phyloP scores from a whole-genome alignment of 1,284 basidiomycete genomes.

The Amylostereum areolatum region DNA sequence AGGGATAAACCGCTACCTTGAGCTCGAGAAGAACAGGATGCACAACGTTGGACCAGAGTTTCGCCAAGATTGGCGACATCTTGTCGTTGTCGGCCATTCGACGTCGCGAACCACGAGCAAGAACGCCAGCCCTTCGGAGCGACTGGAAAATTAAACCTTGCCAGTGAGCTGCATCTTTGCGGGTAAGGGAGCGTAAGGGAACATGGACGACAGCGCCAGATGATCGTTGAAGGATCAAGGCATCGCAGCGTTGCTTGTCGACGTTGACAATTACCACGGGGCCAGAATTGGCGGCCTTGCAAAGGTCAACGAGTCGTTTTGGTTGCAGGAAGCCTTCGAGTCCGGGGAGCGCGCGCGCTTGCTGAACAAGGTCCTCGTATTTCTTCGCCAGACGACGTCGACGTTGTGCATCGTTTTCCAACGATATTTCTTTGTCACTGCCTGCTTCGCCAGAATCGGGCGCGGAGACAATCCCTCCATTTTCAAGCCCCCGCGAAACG shows the following conservation, averaged over 20 bases:
- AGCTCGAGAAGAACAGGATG: too few species aligned
- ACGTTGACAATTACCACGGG: neutral
- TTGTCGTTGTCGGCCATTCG: too few species aligned
- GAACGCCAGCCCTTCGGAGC: too few species aligned
- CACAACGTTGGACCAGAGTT: too few species aligned
- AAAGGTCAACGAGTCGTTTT: neutral
- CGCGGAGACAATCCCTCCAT: neutral
- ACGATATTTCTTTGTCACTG: neutral
- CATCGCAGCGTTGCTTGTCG: neutral
- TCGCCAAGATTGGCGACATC: too few species aligned
- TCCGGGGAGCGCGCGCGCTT: neutral
- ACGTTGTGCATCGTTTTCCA: neutral
- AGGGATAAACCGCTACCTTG: too few species aligned
- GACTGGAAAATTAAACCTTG: too few species aligned
- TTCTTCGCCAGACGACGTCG: neutral
- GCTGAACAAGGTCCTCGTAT: neutral
- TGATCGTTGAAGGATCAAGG: neutral
- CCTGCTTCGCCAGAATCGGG: neutral
- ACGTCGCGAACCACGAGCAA: too few species aligned
- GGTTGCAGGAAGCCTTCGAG: neutral
- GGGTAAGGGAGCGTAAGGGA: too few species aligned
- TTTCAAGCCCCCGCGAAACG: neutral
- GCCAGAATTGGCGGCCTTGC: neutral
- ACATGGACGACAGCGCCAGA: too few species aligned
- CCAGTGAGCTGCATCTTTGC: too few species aligned